phyloP scores from a whole-genome alignment of 2,329 filamentous ascomycete genomes.

The Chrysoporthe austroafricana region DNA sequence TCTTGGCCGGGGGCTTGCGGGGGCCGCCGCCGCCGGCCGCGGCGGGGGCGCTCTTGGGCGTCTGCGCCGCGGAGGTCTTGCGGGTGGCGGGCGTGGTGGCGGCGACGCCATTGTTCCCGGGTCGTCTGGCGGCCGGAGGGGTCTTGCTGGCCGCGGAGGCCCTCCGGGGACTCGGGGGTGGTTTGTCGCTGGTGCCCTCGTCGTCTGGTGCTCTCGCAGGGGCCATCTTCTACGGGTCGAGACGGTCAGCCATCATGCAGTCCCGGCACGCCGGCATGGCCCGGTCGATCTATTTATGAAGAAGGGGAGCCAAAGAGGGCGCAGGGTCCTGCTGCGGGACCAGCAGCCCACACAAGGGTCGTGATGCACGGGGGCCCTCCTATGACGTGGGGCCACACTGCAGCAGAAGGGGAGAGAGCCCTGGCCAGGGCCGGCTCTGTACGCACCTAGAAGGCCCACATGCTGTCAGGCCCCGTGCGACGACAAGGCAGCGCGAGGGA shows the following conservation, averaged over 20 bases:
- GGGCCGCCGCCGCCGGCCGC: conserved; percentile 34
- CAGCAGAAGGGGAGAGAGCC: conserved; percentile 3
- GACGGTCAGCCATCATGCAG: conserved; percentile 20
- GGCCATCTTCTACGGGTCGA: conserved; percentile 27
- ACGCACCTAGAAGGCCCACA: conserved; percentile 30
- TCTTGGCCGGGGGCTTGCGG: conserved; percentile 40
- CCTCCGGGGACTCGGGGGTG: conserved; percentile 21
- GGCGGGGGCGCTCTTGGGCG: conserved; percentile 50
- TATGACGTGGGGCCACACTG: conserved; percentile 23
- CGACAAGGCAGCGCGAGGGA: conserved; percentile 15
- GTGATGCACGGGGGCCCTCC: not conserved
- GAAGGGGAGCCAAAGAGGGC: conserved; percentile 4
- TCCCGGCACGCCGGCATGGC: not conserved
- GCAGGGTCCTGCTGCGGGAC: not conserved
- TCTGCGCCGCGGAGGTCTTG: conserved; percentile 35
- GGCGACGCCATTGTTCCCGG: conserved; percentile 31
- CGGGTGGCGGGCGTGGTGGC: conserved; percentile 36
- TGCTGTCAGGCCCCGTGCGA: conserved; percentile 26
- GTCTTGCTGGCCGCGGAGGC: conserved; percentile 30
- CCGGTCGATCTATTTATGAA: not conserved
- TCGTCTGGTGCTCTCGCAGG: conserved; percentile 28
- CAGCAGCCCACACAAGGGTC: too few relatives aligned
- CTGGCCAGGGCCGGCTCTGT: not conserved
- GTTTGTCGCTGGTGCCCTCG: conserved; percentile 28
- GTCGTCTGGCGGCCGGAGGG: conserved; percentile 22